Conservation (phyloP, 495 filamentous ascomycete species). For the Annulohypoxylon stygium region DNA sequence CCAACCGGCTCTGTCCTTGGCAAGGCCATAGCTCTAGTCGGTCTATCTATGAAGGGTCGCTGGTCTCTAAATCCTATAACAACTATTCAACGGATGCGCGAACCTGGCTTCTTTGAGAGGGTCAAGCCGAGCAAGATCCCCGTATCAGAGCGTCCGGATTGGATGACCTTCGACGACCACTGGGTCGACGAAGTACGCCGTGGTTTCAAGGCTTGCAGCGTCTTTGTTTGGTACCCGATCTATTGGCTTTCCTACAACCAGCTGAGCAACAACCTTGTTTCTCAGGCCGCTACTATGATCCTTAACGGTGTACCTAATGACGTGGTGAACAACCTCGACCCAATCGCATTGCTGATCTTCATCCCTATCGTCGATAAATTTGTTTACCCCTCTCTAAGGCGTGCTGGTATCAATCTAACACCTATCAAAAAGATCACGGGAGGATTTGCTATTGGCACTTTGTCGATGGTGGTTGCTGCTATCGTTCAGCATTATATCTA, state of each 20-base stretch:
- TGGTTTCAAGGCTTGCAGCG: slow-evolving; percentile 76
- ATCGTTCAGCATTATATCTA: slow-evolving; percentile 81
- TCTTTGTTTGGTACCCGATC: slow-evolving; percentile 71
- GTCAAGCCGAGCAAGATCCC: slow-evolving; percentile 73
- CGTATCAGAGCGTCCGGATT: slow-evolving; percentile 62
- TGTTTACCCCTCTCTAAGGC: slow-evolving; percentile 76
- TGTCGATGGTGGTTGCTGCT: slow-evolving; percentile 74
- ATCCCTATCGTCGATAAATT: slow-evolving; percentile 80
- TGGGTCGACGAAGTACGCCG: slow-evolving; percentile 80
- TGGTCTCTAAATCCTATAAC: slow-evolving; percentile 70
- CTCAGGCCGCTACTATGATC: slow-evolving; percentile 78
- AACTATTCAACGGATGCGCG: slow-evolving; percentile 67
- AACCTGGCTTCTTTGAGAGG: slow-evolving; percentile 70
- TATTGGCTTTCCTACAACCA: slow-evolving; percentile 67
- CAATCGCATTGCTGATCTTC: slow-evolving; percentile 80
- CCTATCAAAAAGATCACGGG: slow-evolving; percentile 79
- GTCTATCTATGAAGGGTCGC: slow-evolving; percentile 70
- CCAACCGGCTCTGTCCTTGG: slow-evolving; percentile 75
- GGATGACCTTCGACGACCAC: slow-evolving; percentile 81
- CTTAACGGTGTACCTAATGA: slow-evolving; percentile 82
- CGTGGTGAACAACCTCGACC: slow-evolving; percentile 81
- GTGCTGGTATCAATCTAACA: slow-evolving; percentile 72
- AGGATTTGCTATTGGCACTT: slow-evolving; percentile 72
- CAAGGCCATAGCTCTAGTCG: slow-evolving; percentile 68
- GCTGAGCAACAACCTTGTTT: slow-evolving; percentile 76